Percentiles rank a stretch among this genome's conserved stretches.
Evolutionary conservation across 2,329 filamentous ascomycete species (phyloP).

Genomic region (Calonectria ilicicola): DNA sequence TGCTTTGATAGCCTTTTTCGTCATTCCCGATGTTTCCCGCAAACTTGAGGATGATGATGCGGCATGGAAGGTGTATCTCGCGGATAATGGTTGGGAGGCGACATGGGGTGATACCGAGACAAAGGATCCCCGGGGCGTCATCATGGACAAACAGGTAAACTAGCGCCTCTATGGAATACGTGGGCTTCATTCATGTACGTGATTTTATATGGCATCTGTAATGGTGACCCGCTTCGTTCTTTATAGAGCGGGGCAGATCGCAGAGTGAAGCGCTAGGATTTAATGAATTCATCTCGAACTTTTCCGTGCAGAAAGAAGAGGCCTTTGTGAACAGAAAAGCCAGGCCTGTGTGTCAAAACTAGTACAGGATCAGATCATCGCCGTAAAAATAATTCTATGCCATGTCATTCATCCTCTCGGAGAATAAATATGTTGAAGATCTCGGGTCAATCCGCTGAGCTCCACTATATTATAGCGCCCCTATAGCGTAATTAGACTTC

Average conservation of each 20-base stretch:
- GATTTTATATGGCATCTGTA: background rate
- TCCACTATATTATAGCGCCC: background rate
- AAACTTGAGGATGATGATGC: slow-evolving; percentile 44
- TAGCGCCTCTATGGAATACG: background rate
- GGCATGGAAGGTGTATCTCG: slow-evolving; percentile 46
- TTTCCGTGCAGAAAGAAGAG: too few relatives aligned
- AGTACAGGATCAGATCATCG: too few relatives aligned
- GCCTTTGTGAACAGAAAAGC: too few relatives aligned
- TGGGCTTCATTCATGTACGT: background rate
- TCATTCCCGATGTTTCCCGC: slow-evolving; percentile 42
- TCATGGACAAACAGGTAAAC: slow-evolving; percentile 16
- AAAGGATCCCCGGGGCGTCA: slow-evolving; percentile 35
- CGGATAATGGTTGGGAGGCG: slow-evolving; percentile 43
- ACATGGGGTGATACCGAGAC: slow-evolving; percentile 45
- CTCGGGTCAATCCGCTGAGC: background rate
- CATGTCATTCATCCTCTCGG: too few relatives aligned
- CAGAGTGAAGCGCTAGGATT: too few relatives aligned
- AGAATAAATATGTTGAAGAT: too few relatives aligned
- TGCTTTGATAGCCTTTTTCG: slow-evolving; percentile 42
- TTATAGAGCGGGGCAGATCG: too few relatives aligned
- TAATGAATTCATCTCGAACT: too few relatives aligned
- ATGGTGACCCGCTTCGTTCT: background rate
- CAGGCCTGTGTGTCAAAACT: too few relatives aligned
- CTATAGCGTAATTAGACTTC: background rate
- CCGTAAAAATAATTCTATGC: too few relatives aligned